Evolutionary conservation across 108 stramenopile species (phyloP), one percentile per base, ranked within the genome.

Genomic region (Cyclotella cryptica): DNA sequence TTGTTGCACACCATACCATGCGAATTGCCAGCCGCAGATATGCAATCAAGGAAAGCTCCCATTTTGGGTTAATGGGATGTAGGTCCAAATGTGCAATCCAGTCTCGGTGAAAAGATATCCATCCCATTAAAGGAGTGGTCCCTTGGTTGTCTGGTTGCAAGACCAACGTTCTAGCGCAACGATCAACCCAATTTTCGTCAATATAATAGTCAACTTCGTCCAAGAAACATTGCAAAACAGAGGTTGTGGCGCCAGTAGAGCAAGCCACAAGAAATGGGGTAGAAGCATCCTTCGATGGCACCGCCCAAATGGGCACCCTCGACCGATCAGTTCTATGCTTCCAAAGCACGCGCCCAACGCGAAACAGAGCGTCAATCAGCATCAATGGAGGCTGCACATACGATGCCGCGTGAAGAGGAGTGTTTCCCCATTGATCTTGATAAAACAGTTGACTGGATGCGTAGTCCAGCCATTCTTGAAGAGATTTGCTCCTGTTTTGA

Each of bases 171-270:
- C 71, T 39, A 26, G 69, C 69, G 3, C 42, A 45, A 42, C 35
- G 18, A 9, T 12, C 22, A 6, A 52, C 17, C 79, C 79, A 80
- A 18, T 62, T 52, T 27, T 60, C 39, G 10, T 72, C 66, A 2
- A 80, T 73, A 44, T 80, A 80, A 63, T 73, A 73, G 27, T 73
- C 72, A 19, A 80, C 55, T 68, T 80, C 79, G 35, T 80, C 79
- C 21, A 80, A 67, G 39, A 67, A 80, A 27, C 66, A 28, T 21
- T 73, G 65, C 22, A 80, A 30, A 1, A 71, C 66, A 27, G 54
- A 30, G 10, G 55, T 60, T 7, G 66, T 66, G 0, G 79, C 70
- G 14, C 79, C 79, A 30, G 79, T 80, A 24, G 72, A 80, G 49
- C 66, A 72, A 27, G 79, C 79, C 28, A 80, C 72, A 30, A 80